Conservation (phyloP, 2,329 filamentous ascomycete species). For the Colletotrichum simmondsii region DNA sequence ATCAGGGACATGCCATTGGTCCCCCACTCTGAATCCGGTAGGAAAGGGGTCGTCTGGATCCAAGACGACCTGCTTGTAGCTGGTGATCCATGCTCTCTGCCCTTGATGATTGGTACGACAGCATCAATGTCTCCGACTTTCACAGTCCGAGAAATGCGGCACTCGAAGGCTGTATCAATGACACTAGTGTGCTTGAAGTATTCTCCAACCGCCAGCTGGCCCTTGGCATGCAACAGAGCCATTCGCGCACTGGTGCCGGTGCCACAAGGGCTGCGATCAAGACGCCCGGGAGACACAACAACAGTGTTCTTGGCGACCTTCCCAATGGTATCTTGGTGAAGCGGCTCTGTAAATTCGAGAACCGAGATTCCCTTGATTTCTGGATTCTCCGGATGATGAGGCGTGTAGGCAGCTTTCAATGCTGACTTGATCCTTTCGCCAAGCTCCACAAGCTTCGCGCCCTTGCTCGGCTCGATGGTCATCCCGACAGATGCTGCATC, state of each 20-base stretch:
- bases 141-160: slow-evolving; percentile 47
- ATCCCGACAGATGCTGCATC: slow-evolving; percentile 50
- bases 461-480: slow-evolving; percentile 44
- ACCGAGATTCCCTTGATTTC: slow-evolving; percentile 53
- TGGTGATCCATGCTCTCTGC: slow-evolving; percentile 57
- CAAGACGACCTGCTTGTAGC: slow-evolving; percentile 54
- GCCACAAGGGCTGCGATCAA: slow-evolving; percentile 57
- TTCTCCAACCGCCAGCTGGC: slow-evolving; percentile 48
- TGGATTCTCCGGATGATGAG: slow-evolving; percentile 55
- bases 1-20: neutral
- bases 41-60: slow-evolving; percentile 57
- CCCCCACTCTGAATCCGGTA: slow-evolving; percentile 39
- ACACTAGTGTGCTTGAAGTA: slow-evolving; percentile 52
- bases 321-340: slow-evolving; percentile 36
- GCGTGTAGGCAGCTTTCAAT: slow-evolving; percentile 45
- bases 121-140: slow-evolving; percentile 52
- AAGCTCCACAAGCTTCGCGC: slow-evolving; percentile 49
- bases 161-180: slow-evolving; percentile 51
- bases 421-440: slow-evolving; percentile 55
- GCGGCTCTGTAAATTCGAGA: slow-evolving; percentile 49
- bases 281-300: slow-evolving; percentile 56
- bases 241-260: slow-evolving; percentile 56
- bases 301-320: slow-evolving; percentile 51
- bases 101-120: slow-evolving; percentile 51
- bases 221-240: slow-evolving; percentile 54